Conservation (phyloP, 2,329 filamentous ascomycete species). For the Plenodomus tracheiphilus region DNA sequence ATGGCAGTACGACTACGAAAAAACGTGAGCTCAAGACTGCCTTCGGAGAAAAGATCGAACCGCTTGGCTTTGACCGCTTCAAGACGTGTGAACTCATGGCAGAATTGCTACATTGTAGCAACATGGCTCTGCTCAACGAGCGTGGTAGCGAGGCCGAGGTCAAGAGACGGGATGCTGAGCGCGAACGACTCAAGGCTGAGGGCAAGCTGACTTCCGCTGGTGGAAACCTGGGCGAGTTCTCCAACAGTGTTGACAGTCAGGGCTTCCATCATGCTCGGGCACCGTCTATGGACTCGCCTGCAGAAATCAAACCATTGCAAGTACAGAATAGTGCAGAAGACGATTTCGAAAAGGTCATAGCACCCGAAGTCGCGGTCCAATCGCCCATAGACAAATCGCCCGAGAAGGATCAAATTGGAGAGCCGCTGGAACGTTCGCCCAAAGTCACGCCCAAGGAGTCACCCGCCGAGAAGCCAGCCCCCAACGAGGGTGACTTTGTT, state of each 20-base stretch:
- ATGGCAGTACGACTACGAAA: constrained; percentile 63
- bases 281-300: constrained; percentile 57
- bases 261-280: constrained; percentile 56
- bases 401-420: constrained; percentile 50
- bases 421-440: constrained; percentile 44
- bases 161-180: constrained; percentile 74
- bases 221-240: constrained; percentile 60
- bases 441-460: constrained; percentile 48
- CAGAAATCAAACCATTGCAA: constrained; percentile 71
- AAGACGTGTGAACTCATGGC: constrained; percentile 99
- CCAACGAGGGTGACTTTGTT: constrained; percentile 69
- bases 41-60: constrained; percentile 89
- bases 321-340: constrained; percentile 83
- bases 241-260: constrained; percentile 56
- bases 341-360: constrained; percentile 88
- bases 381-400: constrained; percentile 57
- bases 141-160: constrained; percentile 87
- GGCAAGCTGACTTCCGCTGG: constrained; percentile 68
- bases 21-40: constrained; percentile 80
- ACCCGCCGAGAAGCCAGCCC: constrained; percentile 23
- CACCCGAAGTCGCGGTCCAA: constrained; percentile 71
- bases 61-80: constrained; percentile 94
- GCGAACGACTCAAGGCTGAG: constrained; percentile 76
- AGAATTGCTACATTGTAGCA: constrained; percentile 94
- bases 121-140: constrained; percentile 96